These are phyloP conservation scores for Capillidium rhysosporum DNA, from an alignment of 371 early-diverging fungal genomes.

Conservation along the genomic window DNA sequence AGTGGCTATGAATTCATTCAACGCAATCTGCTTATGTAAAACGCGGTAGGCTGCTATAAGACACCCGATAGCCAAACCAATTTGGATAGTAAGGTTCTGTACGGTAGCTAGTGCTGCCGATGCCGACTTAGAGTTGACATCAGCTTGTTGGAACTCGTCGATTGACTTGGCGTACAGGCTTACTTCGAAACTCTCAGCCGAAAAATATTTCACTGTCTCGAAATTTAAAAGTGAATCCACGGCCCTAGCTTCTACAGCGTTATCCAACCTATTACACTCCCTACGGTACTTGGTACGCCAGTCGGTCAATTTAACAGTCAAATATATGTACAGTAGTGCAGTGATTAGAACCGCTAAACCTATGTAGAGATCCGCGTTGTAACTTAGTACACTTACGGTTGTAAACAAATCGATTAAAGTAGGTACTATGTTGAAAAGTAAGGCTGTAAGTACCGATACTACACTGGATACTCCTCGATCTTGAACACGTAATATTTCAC, in stretches of 20 bases:
- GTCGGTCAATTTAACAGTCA: constrained; percentile 71
- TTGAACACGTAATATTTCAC: constrained; percentile 71
- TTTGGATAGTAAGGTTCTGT: constrained; percentile 66
- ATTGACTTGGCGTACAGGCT: constrained; percentile 53
- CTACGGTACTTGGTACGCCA: constrained; percentile 80
- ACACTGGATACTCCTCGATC: constrained; percentile 75
- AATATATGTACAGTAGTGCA: constrained; percentile 63
- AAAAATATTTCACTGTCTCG: constrained; percentile 87
- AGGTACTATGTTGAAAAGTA: constrained; percentile 78
- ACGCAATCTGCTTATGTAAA: constrained; percentile 35
- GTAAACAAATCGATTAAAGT: constrained; percentile 65
- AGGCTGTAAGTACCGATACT: constrained; percentile 52
- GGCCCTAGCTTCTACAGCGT: constrained; percentile 45
- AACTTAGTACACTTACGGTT: constrained; percentile 49
- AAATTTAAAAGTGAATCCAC: constrained; percentile 90
- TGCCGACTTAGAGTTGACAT: constrained; percentile 42
- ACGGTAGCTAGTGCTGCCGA: constrained; percentile 59
- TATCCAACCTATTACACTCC: constrained; percentile 48
- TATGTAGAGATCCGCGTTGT: constrained; percentile 50
- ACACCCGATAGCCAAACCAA: constrained; percentile 54
- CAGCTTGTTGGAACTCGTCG: constrained; percentile 57
- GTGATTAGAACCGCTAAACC: constrained; percentile 69
- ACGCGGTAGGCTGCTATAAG: constrained; percentile 67
- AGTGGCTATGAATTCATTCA: constrained; percentile 77
- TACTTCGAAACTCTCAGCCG: constrained; percentile 58